Evolutionary conservation across 345 rosid genomes (phyloP), one percentile per base, ranked within the genome.

Genomic region (Clarkia xantiana): DNA sequence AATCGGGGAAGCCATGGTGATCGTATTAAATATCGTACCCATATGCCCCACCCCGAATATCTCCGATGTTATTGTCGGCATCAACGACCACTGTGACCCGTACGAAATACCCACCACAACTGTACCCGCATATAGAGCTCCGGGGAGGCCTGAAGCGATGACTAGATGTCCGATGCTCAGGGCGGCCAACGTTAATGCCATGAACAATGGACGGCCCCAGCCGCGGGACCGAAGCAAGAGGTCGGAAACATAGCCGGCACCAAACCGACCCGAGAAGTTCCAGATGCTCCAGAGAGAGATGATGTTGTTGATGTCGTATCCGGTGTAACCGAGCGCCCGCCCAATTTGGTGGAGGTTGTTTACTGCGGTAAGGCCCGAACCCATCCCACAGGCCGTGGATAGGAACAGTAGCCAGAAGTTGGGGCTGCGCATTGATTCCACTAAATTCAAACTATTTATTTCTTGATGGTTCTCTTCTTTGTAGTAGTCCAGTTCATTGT

Each of bases 291-390:
- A 66, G 40, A 77, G 40, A 9, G 77, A 73, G 48, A 71, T 65
- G 25, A 73, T 47, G 10, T 72, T 47, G 52, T 59, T 71, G 15
- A 64, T 61, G 52, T 63, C 71, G 10, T 42, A 29, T 42, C 62
- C 69, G 6, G 66, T 42, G 57, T 76, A 78, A 41, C 77, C 75
- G 11, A 78, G 69, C 47, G 79, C 66, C 41, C 56, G 71, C 51
- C 81, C 85, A 10, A 79, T 57, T 57, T 79, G 79, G 68, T 77
- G 52, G n/a, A 79, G 47, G 51, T 76, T 76, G 45, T 76, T 73
- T 14, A 73, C 59, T 0, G 76, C 68, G 14, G 77, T 72, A 11
- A 76, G 76, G 40, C 86, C 86, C 1, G 82, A 66, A 5, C 79
- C 82, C 72, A 73, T 62, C 18, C 86, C 79, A 42, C 82, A 76